Base-by-base conservation (phyloP, 495 filamentous ascomycete genomes). In the Durotheca rogersii region DNA sequence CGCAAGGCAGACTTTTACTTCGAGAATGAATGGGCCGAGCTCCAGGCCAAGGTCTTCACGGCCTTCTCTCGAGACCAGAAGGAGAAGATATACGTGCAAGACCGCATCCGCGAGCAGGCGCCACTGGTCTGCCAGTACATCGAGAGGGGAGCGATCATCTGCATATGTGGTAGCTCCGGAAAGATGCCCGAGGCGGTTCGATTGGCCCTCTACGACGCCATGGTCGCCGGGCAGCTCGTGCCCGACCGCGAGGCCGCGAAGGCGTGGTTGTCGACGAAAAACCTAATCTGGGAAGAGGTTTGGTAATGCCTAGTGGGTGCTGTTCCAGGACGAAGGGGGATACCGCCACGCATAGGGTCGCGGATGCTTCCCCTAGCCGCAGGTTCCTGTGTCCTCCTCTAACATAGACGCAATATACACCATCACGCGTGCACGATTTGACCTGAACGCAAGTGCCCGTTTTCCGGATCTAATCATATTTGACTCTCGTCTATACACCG, bases 151-250 rank as follows among this genome's bases (percentile, higher is more conserved):
- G 64, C 67, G 9, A 47, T 70, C 4, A 58, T 78, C 2, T 88
- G 81, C 67, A 77, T 98, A 7, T 97, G 93, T 66, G 93, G 93
- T 4, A 90, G 82, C 18, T 83, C 83, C 0, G 88, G 86, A 2
- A 77, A 82, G 51, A 98, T 98, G 94, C 90, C 94, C 9, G 76
- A 84, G 54, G 85, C 87, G n/a, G 89, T 96, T 5, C 76, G 88
- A n/a, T 77, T 81, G 57, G 89, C 91, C 2, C 70, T 98, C 17
- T 73, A 87, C 5, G 86, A 94, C 52, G 82, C 80, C 3, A 82
- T 92, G 25, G 58, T 71, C 2, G 35, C 58, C 4, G 62, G 49
- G 5, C 53, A 42, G 4, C 12, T 74, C 6, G 65, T 58, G 0
- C 36, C 34, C 5, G 43, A 58, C 21, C 46, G 37, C 15, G 64